A percentile compares a stretch with the other conserved stretches of the same genome.
Conservation (phyloP, 305 asterid genomes). For the Fraxinus velutina region DNA sequence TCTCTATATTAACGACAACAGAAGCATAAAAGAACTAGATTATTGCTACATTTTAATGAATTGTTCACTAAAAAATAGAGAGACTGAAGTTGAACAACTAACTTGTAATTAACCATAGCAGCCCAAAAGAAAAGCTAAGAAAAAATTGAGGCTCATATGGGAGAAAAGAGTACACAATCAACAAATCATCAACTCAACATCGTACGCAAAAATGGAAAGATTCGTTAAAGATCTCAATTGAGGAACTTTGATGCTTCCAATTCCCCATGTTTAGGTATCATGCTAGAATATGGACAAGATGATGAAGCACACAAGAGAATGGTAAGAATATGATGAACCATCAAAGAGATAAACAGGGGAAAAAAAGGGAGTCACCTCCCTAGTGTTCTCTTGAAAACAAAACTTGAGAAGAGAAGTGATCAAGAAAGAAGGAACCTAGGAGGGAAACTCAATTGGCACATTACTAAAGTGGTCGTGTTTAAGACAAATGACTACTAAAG, state of each 20-base stretch:
- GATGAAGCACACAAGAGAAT: background rate
- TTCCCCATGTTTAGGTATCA: background rate
- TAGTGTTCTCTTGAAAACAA: background rate
- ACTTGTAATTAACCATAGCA: background rate
- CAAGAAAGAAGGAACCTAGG: background rate
- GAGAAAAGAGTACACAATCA: background rate
- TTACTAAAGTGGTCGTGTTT: background rate
- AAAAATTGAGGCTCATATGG: background rate
- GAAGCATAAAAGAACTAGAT: background rate
- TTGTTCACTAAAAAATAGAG: background rate
- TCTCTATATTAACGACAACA: background rate
- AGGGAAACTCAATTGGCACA: background rate
- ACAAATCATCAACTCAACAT: background rate
- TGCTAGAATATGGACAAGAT: background rate
- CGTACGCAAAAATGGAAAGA: background rate
- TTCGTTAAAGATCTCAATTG: background rate
- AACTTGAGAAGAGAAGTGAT: background rate
- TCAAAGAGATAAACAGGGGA: background rate
- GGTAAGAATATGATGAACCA: background rate
- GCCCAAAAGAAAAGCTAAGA: background rate
- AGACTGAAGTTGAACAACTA: background rate
- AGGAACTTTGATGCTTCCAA: background rate
- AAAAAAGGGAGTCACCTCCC: background rate
- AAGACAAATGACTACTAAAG: background rate
- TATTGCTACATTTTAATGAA: background rate